Percentiles rank a stretch among this genome's conserved stretches.
These are phyloP conservation scores for Exophiala spinifera DNA, from an alignment of 2,329 filamentous ascomycete species.

Conservation along the genomic window DNA sequence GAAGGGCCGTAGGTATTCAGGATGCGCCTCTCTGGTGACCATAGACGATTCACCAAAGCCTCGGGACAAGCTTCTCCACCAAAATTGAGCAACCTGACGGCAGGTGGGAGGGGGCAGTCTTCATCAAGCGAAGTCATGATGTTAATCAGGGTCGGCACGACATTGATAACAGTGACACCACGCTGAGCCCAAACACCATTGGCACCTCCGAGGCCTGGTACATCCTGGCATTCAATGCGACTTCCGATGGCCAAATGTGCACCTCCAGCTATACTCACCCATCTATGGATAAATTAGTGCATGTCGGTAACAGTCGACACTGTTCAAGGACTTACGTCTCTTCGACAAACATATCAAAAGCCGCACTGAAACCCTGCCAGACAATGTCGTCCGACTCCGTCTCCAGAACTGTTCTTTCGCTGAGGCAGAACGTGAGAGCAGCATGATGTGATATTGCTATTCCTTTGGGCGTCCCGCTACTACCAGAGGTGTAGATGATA, in stretches of 20 bases:
- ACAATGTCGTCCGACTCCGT: not conserved
- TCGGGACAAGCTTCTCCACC: conserved; percentile 3
- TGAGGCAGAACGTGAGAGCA: conserved; percentile 2
- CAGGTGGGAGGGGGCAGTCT: not conserved
- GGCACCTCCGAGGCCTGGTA: conserved; percentile 1
- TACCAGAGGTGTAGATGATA: not conserved
- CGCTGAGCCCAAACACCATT: not conserved
- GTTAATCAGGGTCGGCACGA: conserved; percentile 1
- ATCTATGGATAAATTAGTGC: conserved; percentile 1
- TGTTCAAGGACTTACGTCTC: not conserved
- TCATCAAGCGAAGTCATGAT: conserved; percentile 5
- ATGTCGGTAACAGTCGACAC: not conserved
- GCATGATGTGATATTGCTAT: conserved; percentile 1
- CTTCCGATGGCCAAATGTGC: not conserved
- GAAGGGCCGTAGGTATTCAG: conserved; percentile 24
- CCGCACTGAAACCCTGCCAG: conserved; percentile 1
- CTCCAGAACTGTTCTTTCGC: not conserved
- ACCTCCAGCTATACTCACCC: conserved; percentile 1
- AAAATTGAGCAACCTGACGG: conserved; percentile 2
- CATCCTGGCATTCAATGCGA: conserved; percentile 1
- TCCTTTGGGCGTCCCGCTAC: conserved; percentile 19
- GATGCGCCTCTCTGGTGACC: conserved; percentile 7
- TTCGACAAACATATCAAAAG: conserved; percentile 1
- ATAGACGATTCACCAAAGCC: conserved; percentile 4
- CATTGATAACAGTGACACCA: not conserved